Percentiles rank a stretch among this genome's conserved stretches.
Evolutionary conservation across 169 alveolate species (phyloP).

Genomic region (Plasmodium inui): DNA sequence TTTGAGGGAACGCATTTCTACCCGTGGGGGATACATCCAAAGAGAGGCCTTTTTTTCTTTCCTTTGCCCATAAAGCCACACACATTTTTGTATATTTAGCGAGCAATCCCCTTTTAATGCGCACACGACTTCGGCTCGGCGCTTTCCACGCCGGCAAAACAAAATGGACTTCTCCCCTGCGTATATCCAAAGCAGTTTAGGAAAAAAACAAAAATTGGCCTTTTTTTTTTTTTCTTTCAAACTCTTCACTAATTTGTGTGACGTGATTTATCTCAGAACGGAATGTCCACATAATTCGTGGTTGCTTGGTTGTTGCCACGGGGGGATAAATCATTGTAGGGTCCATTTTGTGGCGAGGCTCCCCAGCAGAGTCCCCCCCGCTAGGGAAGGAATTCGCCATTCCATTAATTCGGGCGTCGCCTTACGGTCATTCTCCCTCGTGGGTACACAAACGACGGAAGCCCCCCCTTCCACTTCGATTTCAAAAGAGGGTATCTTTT

Average conservation of each 20-base stretch:
- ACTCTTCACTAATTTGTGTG: background rate
- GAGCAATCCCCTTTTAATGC: background rate
- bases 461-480: background rate
- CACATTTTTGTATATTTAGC: background rate
- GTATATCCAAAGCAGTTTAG: background rate
- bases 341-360: background rate
- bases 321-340: background rate
- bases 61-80: background rate
- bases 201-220: background rate
- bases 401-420: background rate
- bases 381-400: background rate
- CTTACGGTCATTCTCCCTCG: background rate
- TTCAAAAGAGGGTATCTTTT: background rate
- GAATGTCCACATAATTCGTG: background rate
- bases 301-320: constrained; percentile 9
- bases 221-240: background rate
- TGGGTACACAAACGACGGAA: background rate
- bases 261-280: background rate
- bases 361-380: background rate
- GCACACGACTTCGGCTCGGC: background rate
- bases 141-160: background rate
- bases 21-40: background rate
- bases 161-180: background rate
- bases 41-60: background rate
- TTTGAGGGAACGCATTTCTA: background rate